A percentile compares a stretch with the other conserved stretches of the same genome.
Evolutionary conservation across 225 moss, liverwort and hornwort species (phyloP).

Genomic region (Lunularia cruciata): DNA sequence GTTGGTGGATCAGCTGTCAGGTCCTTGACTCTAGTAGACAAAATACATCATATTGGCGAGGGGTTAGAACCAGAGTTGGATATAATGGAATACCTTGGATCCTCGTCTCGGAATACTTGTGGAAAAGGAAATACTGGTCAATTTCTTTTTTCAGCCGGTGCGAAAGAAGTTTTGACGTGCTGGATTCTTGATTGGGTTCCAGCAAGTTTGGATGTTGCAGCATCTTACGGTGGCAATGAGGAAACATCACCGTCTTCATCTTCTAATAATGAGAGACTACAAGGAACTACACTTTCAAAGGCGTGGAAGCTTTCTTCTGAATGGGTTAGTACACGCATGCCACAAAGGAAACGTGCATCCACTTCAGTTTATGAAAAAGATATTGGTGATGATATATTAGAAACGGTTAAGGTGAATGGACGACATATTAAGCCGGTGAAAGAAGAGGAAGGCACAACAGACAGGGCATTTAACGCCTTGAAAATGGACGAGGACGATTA

Average conservation of each 20-base stretch:
- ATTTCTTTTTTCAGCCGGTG: conserved; percentile 85
- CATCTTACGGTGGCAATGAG: conserved; percentile 13
- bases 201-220: conserved; percentile 26
- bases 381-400: background rate
- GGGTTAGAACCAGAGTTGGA: background rate
- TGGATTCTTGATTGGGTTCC: conserved; percentile 75
- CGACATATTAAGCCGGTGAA: background rate
- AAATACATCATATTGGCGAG: conserved; percentile 35
- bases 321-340: conserved; percentile 47
- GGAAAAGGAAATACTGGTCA: background rate
- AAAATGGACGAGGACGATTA: conserved; percentile 57
- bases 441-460: background rate
- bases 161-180: conserved; percentile 91
- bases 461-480: background rate
- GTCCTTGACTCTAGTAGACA: conserved; percentile 69
- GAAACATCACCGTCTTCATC: conserved; percentile 1
- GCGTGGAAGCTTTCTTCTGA: conserved; percentile 15
- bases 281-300: background rate
- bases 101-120: conserved; percentile 17
- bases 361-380: background rate
- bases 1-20: conserved; percentile 93
- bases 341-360: conserved; percentile 12
- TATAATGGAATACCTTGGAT: conserved; percentile 30
- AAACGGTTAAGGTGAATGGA: background rate
- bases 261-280: conserved; percentile 9